These are phyloP conservation scores for Nemania sp. DNA, from an alignment of 2,329 filamentous ascomycete genomes.

Conservation along the genomic window DNA sequence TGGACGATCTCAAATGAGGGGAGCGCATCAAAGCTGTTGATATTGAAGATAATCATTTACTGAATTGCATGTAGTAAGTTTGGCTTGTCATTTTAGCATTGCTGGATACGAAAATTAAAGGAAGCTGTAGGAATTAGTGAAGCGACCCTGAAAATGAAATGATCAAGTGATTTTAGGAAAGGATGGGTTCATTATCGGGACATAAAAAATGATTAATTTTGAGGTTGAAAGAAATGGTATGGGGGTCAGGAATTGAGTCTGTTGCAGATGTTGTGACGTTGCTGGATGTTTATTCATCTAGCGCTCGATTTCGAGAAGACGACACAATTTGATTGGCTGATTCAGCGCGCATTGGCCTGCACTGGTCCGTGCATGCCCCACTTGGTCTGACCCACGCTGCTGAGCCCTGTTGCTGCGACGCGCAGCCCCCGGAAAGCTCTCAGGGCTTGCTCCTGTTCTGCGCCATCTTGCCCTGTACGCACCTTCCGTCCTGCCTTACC, in stretches of 20 bases:
- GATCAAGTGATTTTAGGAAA: background rate
- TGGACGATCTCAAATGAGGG: slow-evolving; percentile 41
- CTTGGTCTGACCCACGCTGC: slow-evolving; percentile 13
- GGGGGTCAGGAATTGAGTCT: slow-evolving; percentile 28
- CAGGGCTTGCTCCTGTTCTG: slow-evolving; percentile 16
- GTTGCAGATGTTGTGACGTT: slow-evolving; percentile 38
- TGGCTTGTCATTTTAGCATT: slow-evolving; percentile 4
- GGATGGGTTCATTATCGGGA: slow-evolving; percentile 10
- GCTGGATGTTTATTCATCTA: slow-evolving; percentile 29
- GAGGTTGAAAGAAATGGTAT: slow-evolving; percentile 36
- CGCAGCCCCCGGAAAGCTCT: slow-evolving; percentile 24
- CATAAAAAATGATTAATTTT: slow-evolving; percentile 23
- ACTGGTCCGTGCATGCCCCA: slow-evolving; percentile 33
- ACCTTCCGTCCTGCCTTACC: slow-evolving; percentile 1
- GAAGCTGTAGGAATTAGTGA: slow-evolving; percentile 25
- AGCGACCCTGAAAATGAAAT: slow-evolving; percentile 29
- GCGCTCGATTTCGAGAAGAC: slow-evolving; percentile 6
- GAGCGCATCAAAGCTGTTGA: slow-evolving; percentile 30
- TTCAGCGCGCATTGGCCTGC: slow-evolving; percentile 24
- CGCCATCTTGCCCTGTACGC: slow-evolving; percentile 14
- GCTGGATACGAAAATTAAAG: slow-evolving; percentile 27
- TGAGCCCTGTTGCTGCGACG: slow-evolving; percentile 25
- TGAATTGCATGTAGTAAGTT: slow-evolving; percentile 22
- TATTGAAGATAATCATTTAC: slow-evolving; percentile 34
- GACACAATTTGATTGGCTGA: slow-evolving; percentile 34